Evolutionary conservation across 768 basidiomycete genomes (phyloP).

Genomic region (Pleurotus citrinopileatus): DNA sequence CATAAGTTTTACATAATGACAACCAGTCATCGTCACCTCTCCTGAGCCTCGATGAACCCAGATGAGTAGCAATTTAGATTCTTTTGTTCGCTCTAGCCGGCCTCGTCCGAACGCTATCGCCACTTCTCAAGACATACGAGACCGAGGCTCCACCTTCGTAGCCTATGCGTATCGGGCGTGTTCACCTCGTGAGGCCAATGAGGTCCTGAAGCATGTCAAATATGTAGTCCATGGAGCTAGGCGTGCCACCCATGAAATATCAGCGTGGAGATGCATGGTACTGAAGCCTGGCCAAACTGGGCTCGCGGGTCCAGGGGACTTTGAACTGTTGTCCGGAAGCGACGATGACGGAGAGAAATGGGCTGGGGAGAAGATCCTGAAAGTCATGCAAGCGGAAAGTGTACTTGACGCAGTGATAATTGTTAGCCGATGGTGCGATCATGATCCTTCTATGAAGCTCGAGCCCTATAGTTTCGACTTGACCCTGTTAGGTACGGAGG

Average conservation of each 20-base stretch:
- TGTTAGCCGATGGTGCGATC: slow-evolving; percentile 70
- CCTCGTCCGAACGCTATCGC: slow-evolving; percentile 44
- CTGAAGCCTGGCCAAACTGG: slow-evolving; percentile 65
- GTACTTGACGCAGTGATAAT: slow-evolving; percentile 78
- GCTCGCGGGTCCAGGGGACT: slow-evolving; percentile 71
- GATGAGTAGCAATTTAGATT: slow-evolving; percentile 38
- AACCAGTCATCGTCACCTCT: too few species aligned
- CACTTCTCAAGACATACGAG: slow-evolving; percentile 72
- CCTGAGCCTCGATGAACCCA: too few species aligned
- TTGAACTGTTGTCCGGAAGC: slow-evolving; percentile 58
- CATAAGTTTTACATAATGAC: neutral
- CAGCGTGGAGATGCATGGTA: slow-evolving; percentile 78
- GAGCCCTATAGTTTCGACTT: neutral
- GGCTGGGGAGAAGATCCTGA: slow-evolving; percentile 61
- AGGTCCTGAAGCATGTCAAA: slow-evolving; percentile 49
- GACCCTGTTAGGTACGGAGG: slow-evolving; percentile 65
- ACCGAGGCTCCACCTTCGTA: slow-evolving; percentile 71
- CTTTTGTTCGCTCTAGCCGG: slow-evolving; percentile 46
- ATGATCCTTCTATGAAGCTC: neutral
- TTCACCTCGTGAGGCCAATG: slow-evolving; percentile 47
- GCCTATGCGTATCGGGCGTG: slow-evolving; percentile 59
- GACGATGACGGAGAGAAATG: slow-evolving; percentile 81
- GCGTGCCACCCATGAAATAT: slow-evolving; percentile 69
- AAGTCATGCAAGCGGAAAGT: slow-evolving; percentile 66
- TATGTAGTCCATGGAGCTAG: slow-evolving; percentile 55